Conservation (phyloP, 1,284 basidiomycete species). For the Kwoniella shivajii region DNA sequence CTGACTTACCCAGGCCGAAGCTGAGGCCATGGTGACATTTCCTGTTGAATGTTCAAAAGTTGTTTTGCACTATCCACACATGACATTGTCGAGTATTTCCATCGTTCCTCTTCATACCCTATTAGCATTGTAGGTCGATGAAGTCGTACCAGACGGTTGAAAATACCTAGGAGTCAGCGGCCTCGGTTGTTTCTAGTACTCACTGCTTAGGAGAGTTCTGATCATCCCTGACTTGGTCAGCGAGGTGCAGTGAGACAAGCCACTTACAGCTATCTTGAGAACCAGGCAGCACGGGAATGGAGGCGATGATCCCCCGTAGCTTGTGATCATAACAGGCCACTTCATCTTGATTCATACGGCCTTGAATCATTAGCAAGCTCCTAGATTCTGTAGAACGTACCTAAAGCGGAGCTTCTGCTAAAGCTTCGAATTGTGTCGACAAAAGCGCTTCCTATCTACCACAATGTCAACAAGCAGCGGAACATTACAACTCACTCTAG, state of each 20-base stretch:
- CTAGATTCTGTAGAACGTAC: background rate
- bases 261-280: conserved; percentile 3
- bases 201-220: conserved; percentile 13
- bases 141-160: conserved; percentile 26
- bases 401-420: background rate
- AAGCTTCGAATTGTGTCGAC: background rate
- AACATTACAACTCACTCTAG: conserved; percentile 7
- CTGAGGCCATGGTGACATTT: conserved; percentile 7
- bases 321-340: background rate
- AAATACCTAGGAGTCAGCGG: conserved; percentile 14
- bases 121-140: conserved; percentile 26
- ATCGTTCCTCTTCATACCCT: conserved; percentile 11
- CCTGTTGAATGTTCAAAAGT: conserved; percentile 17
- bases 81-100: background rate
- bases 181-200: background rate
- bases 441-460: conserved; percentile 4
- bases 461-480: background rate
- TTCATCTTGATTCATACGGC: background rate
- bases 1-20: conserved; percentile 21
- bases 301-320: background rate
- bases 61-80: conserved; percentile 18
- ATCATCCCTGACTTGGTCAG: conserved; percentile 26
- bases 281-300: background rate
- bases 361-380: background rate
- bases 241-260: background rate